Evolutionary conservation across 164 flowering plant species (phyloP).

Genomic region (Berberis thunbergii): DNA sequence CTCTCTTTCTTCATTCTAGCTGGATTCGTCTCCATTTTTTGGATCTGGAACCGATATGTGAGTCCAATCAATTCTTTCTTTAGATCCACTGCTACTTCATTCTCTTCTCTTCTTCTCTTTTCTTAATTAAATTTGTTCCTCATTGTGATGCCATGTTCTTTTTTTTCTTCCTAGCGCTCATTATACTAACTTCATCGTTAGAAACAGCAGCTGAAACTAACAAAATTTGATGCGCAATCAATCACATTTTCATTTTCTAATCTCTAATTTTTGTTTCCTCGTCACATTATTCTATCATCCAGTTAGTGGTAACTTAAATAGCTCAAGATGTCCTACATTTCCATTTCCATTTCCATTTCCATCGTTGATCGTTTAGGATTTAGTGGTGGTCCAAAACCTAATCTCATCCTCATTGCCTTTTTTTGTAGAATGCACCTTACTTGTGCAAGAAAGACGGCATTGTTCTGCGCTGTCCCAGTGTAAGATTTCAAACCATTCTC

Average conservation of each 20-base stretch:
- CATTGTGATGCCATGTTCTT: too few species aligned
- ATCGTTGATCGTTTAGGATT: background rate
- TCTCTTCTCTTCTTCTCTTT: background rate
- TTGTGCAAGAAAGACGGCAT: slow-evolving; percentile 91
- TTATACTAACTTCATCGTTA: too few species aligned
- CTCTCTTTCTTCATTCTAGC: slow-evolving; percentile 28
- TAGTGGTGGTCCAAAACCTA: background rate
- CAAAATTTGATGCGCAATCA: too few species aligned
- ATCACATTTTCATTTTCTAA: too few species aligned
- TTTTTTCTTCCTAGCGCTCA: too few species aligned
- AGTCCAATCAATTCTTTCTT: background rate
- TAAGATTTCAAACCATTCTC: slow-evolving; percentile 29
- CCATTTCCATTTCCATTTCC: background rate
- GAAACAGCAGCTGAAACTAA: too few species aligned
- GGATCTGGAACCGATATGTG: slow-evolving; percentile 46
- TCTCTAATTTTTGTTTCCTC: too few species aligned
- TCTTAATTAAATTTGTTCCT: background rate
- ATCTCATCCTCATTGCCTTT: background rate
- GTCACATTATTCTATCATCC: too few species aligned
- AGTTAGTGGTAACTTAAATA: too few species aligned
- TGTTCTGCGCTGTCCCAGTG: slow-evolving; percentile 69
- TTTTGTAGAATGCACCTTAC: slow-evolving; percentile 75
- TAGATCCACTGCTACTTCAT: too few species aligned
- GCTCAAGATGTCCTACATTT: too few species aligned
- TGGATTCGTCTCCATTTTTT: slow-evolving; percentile 40